Evolutionary conservation across 2,329 filamentous ascomycete genomes (phyloP), one percentile per base, ranked within the genome.

Genomic region (Alternaria brassicae): DNA sequence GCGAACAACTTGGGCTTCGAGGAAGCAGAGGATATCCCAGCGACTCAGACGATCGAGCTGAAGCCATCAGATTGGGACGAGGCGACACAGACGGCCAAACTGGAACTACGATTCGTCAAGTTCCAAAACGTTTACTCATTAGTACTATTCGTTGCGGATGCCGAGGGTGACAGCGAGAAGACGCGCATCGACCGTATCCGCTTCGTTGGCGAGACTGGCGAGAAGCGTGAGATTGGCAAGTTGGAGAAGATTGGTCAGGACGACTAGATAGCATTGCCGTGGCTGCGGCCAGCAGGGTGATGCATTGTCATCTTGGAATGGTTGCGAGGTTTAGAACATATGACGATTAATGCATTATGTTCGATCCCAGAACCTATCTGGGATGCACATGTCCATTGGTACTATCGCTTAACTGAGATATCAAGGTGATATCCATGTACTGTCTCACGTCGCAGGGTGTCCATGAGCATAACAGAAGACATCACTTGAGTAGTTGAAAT

Each of bases 161-260:
- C 80, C 3, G 93, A 93, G 2, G 91, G 94, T 54, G 89, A 92
- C 51, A 87, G 89, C 41, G 93, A 98, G 76, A 93, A 91, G 82
- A 89, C 95, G 58, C 88, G 95, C 56, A 79, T 99, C 49, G 91
- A 95, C 79, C 85, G 91, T 51, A 79, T 95, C 66, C 85, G 88
- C 69, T 82, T 98, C 55, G 89, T 98, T 73, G 95, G 95, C 28
- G 94, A 98, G 79, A 86, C 88, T 15, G 94, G 95, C 13, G 89
- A 96, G 83, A 97, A 96, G 86, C 86, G 93, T 61, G 91, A 95
- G 57, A 92, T 93, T 87, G 94, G 93, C 67, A 96, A 96, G 83
- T 82, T 99, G 67, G 92, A 98, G 84, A 98, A 98, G 87, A 87
- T 97, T 74, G 92, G 89, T 13, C 90, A 96, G 69, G 89, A 91